A percentile compares a stretch with the other conserved stretches of the same genome.
phyloP scores from a whole-genome alignment of 1,284 basidiomycete genomes.

The Austroboletus niveus region DNA sequence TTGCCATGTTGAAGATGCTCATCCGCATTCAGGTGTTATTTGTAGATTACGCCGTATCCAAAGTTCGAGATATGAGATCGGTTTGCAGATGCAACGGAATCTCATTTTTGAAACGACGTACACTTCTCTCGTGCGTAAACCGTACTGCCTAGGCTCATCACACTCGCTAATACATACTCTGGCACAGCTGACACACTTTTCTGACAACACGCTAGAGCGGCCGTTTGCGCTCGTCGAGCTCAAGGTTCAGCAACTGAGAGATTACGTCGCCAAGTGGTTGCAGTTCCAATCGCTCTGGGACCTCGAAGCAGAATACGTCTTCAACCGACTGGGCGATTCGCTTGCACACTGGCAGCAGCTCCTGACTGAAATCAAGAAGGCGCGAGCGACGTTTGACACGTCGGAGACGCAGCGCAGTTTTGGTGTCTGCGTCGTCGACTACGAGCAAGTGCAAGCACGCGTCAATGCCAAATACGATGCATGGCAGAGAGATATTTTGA shows the following conservation, averaged over 20 bases:
- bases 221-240: constrained; percentile 87
- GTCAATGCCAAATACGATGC: constrained; percentile 99
- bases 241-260: constrained; percentile 84
- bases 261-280: constrained; percentile 96
- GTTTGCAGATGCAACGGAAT: constrained; percentile 77
- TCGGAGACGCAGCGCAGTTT: constrained; percentile 91
- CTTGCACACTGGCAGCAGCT: constrained; percentile 93
- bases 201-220: constrained; percentile 72
- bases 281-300: constrained; percentile 99
- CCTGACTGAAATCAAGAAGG: constrained; percentile 93
- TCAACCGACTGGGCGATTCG: constrained; percentile 91
- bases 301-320: constrained; percentile 94
- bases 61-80: constrained; percentile 95
- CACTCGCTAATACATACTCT: neutral
- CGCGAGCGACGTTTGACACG: constrained; percentile 95
- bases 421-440: constrained; percentile 93
- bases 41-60: constrained; percentile 87
- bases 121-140: constrained; percentile 69
- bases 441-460: constrained; percentile 95
- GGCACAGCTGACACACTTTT: constrained; percentile 73
- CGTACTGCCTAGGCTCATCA: neutral
- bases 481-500: constrained; percentile 95
- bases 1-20: constrained; percentile 4
- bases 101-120: constrained; percentile 71
- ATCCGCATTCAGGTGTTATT: constrained; percentile 61